These are phyloP conservation scores for Larix sibirica DNA, from an alignment of 83 land plant species.

Conservation along the genomic window DNA sequence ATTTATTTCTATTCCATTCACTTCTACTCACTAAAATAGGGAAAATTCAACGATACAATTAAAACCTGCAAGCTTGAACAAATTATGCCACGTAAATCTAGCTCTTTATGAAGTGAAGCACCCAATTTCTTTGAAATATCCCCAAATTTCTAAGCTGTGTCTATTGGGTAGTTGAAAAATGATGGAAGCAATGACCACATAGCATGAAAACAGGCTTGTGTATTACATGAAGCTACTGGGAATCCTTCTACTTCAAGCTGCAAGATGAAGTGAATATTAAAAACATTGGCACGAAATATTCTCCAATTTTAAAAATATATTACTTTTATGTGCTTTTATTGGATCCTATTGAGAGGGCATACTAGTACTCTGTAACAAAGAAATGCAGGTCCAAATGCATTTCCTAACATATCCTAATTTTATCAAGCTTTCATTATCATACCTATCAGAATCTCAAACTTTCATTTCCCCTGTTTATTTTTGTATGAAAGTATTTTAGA, in stretches of 20 bases:
- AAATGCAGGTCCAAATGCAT: no score
- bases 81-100: constrained; percentile 71
- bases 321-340: no score
- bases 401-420: no score
- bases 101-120: constrained; percentile 49
- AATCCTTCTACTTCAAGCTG: constrained; percentile 70
- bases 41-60: not conserved
- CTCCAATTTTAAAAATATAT: not conserved
- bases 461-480: no score
- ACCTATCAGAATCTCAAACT: no score
- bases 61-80: constrained; percentile 84
- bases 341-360: not conserved
- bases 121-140: constrained; percentile 47
- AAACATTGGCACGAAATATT: not conserved
- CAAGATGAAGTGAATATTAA: not conserved
- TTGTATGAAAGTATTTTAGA: no score
- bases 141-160: constrained; percentile 72
- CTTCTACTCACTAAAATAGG: no score
- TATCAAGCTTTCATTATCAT: no score
- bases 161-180: constrained; percentile 87
- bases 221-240: constrained; percentile 61
- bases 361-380: not conserved
- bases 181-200: constrained; percentile 90
- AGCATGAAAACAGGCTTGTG: constrained; percentile 67
- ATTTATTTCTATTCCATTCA: no score